A percentile compares a stretch with the other conserved stretches of the same genome.
phyloP scores from a whole-genome alignment of 768 basidiomycete species.

The Boletus sp. region DNA sequence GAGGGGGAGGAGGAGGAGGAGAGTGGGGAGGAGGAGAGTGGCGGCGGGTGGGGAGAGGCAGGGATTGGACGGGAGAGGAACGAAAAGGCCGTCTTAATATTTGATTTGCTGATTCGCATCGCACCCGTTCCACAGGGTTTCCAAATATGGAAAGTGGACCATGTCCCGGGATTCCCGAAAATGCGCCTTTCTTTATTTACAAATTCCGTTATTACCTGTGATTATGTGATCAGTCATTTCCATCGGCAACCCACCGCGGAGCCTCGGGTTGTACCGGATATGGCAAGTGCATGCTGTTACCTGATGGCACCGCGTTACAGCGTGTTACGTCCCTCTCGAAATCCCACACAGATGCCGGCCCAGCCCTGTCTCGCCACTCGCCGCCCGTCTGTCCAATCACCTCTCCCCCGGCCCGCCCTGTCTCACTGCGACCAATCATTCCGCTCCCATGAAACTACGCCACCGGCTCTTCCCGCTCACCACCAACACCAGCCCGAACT shows the following conservation, averaged over 20 bases:
- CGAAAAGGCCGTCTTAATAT: slow-evolving; percentile 36
- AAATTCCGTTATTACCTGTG: slow-evolving; percentile 33
- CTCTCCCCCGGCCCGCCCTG: slow-evolving; percentile 15
- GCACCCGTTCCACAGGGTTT: slow-evolving; percentile 21
- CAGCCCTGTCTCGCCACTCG: slow-evolving; percentile 27
- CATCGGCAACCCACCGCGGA: slow-evolving; percentile 32
- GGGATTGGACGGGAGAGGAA: slow-evolving; percentile 24
- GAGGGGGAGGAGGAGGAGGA: slow-evolving; percentile 1
- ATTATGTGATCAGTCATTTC: slow-evolving; percentile 25
- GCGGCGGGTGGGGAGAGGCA: slow-evolving; percentile 21
- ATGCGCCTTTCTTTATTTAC: slow-evolving; percentile 24
- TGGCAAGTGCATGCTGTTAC: slow-evolving; percentile 26
- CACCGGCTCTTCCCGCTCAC: slow-evolving; percentile 25
- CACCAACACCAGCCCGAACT: not conserved
- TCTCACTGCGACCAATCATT: slow-evolving; percentile 6
- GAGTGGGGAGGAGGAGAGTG: slow-evolving; percentile 13
- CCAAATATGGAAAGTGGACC: slow-evolving; percentile 14
- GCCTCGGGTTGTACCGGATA: slow-evolving; percentile 26
- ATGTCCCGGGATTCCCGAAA: slow-evolving; percentile 28
- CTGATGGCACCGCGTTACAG: slow-evolving; percentile 18
- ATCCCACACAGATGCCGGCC: slow-evolving; percentile 22
- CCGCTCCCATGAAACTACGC: slow-evolving; percentile 17
- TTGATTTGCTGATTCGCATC: slow-evolving; percentile 38
- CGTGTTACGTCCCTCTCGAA: slow-evolving; percentile 22
- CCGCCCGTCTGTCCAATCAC: slow-evolving; percentile 10